A percentile compares a stretch with the other conserved stretches of the same genome.
Evolutionary conservation across 2,329 filamentous ascomycete genomes (phyloP).

Genomic region (Fusarium anthophilum): DNA sequence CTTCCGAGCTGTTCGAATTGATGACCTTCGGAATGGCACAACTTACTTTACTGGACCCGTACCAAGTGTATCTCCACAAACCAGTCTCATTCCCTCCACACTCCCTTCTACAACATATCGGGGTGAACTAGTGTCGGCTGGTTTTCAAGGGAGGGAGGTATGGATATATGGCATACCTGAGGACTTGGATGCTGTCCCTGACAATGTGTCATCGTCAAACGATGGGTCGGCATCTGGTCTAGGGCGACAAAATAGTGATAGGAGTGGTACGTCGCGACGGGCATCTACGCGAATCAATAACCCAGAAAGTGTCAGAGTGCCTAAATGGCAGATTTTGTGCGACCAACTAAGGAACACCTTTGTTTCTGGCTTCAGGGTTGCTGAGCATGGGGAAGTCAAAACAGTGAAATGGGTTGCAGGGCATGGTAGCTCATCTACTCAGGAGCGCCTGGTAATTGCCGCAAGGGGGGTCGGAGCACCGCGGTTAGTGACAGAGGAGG

Average conservation of each 20-base stretch:
- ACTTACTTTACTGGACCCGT: constrained; percentile 81
- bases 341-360: constrained; percentile 77
- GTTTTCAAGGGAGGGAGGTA: constrained; percentile 76
- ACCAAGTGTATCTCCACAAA: constrained; percentile 59
- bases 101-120: constrained; percentile 73
- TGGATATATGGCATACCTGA: constrained; percentile 85
- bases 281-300: constrained; percentile 46
- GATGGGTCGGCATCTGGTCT: constrained; percentile 40
- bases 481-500: constrained; percentile 70
- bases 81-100: constrained; percentile 73
- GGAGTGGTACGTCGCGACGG: constrained; percentile 45
- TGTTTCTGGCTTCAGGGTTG: constrained; percentile 72
- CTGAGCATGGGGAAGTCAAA: constrained; percentile 71
- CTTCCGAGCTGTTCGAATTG: constrained; percentile 79
- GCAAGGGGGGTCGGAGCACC: constrained; percentile 73
- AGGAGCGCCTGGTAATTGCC: constrained; percentile 73
- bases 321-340: constrained; percentile 75
- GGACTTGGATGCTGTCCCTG: constrained; percentile 71
- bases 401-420: constrained; percentile 77
- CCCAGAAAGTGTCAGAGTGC: constrained; percentile 53
- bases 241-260: constrained; percentile 45
- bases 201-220: constrained; percentile 45
- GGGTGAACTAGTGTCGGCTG: constrained; percentile 77
- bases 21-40: constrained; percentile 78
- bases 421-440: constrained; percentile 57